Base-by-base conservation (phyloP, 192 early-diverging fungal genomes). In the Backusella psychrophila region DNA sequence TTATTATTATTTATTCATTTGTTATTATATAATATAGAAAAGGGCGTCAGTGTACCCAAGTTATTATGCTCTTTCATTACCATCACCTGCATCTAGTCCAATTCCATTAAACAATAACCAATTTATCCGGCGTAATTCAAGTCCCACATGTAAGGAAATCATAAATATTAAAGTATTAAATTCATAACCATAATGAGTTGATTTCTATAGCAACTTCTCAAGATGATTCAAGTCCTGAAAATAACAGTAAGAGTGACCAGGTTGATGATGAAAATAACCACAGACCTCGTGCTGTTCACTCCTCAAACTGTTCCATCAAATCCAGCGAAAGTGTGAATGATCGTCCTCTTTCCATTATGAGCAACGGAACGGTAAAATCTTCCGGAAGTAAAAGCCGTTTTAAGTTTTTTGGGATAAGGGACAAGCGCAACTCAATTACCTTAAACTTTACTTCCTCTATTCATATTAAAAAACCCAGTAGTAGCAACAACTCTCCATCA, bases 381-480 rank as follows among this genome's bases (percentile, higher is more conserved):
- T 59, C 21, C 42, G 29, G 31, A 15, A 77, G 76, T 36, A 81
- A 81, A 72, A 81, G 74, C 23, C 44, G 76, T 4, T 81, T 81
- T 46, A 72, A 73, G 1, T 46, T 81, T 19, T 81, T 81, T 65
- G 67, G 73, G 6, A 70, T 23, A 15, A 77, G 75, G 46, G 76
- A 69, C 8, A 72, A 76, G 11, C 79, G 72, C 4, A n/a, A 56
- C 17, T 77, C 75, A 0, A 44, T 73, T 19, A 35, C 65, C 14
- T 69, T 73, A n/a, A 56, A 76, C 49, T 35, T 72, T 23, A 17
- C 46, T 11, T 66, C 38, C n/a, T 39, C 71, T 11, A 49, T 31
- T 21, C 35, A 29, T 49, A 49, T 39, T 49, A 72, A 72, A 42
- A 49, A 41, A 59, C 6, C 21, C 7, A 59, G 53, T n/a, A 63